phyloP scores from a whole-genome alignment of 352 stramenopile genomes.

The Ophiocytium majus region DNA sequence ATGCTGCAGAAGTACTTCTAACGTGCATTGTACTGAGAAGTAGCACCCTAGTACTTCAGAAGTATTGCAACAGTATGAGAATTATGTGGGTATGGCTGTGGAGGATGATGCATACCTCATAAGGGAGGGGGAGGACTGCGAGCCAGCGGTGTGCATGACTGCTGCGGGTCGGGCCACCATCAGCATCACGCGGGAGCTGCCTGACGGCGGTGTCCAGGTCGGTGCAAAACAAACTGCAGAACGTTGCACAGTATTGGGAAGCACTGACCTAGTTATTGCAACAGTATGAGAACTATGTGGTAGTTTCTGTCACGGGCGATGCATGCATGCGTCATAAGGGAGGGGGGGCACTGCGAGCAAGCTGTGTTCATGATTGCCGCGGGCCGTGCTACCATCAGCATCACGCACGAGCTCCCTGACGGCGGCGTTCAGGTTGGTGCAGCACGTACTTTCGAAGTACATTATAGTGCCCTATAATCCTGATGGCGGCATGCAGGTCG shows the following conservation, averaged over 20 bases:
- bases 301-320: not conserved
- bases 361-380: constrained; percentile 52
- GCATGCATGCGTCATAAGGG: constrained; percentile 46
- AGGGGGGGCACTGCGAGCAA: constrained; percentile 32
- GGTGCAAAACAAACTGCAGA: too few species aligned
- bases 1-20: too few species aligned
- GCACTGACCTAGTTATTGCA: too few species aligned
- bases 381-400: constrained; percentile 38
- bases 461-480: too few species aligned
- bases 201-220: constrained; percentile 37
- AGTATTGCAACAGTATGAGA: too few species aligned
- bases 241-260: too few species aligned
- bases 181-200: constrained; percentile 29
- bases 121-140: constrained; percentile 38
- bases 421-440: constrained; percentile 36
- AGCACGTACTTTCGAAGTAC: too few species aligned
- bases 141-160: constrained; percentile 47
- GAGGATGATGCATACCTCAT: constrained; percentile 40
- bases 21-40: too few species aligned
- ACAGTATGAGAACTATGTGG: too few species aligned
- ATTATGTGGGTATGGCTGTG: not conserved
- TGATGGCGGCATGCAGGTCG: too few species aligned
- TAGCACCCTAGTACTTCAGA: too few species aligned
- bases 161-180: constrained; percentile 45
- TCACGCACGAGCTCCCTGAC: constrained; percentile 34